Evolutionary conservation across 805 yeast genomes (phyloP), one percentile per base, ranked within the genome.

Genomic region (Wickerhamomyces pijperi): DNA sequence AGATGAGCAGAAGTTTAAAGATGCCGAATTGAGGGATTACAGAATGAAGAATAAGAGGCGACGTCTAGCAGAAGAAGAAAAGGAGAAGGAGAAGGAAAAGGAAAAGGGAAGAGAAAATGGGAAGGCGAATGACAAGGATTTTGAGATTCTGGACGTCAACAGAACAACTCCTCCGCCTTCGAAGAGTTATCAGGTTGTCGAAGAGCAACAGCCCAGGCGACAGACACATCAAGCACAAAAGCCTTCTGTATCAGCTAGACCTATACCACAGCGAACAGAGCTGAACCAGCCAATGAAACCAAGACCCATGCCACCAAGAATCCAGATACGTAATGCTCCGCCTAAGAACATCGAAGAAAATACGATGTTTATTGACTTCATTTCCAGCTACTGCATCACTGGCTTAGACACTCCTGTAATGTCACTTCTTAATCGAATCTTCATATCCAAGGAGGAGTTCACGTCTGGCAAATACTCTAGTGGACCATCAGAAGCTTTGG

Each of bases 1-100:
- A 44, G 74, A 72, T 39, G 82, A 78, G 46, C 72, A 70, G 50
- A 64, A 69, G 55, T 78, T 79, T 46, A 54, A 76, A 32, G 55
- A 59, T 12, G 65, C 71, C 29, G 81, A 75, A 45, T 56, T 67
- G 38, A 65, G 62, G 42, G 68, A 57, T 17, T 28, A 47, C 16
- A 45, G 38, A 18, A 37, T 41, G 12, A 40, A 41, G 32, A 53
- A 50, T 44, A 47, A 43, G 17, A 43, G 51, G 20, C 49, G 44
- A 25, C 39, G 41, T 21, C 8, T 17, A 17, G 41, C 41, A 13
- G 41, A 38, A 12, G 42, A 25, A 19, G 39, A 19, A 15, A 28
- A 43, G 37, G 37, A 33, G 37, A 21, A 43, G 36, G 36, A 44
- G 34, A 32, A 21, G 3, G 35, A 17, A n/a, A n/a, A n/a, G n/a